Evolutionary conservation across 768 basidiomycete genomes (phyloP).

Genomic region (Pluteus cervinus): DNA sequence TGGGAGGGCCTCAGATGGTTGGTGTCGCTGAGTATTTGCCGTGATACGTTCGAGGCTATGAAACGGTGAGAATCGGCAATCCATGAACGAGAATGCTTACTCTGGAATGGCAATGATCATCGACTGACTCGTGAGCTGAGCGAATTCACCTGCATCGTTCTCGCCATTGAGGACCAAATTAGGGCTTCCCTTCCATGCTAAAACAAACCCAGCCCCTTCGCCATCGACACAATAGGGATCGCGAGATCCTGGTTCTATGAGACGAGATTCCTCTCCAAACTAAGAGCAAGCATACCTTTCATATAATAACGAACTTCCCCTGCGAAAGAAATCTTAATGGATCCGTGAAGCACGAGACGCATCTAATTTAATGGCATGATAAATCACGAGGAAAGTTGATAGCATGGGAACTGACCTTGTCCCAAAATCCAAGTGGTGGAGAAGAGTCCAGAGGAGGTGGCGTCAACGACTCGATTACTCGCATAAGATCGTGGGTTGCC

Average conservation of each 20-base stretch:
- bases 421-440: conserved; percentile 88
- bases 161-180: conserved; percentile 61
- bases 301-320: conserved; percentile 74
- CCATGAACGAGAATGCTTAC: conserved; percentile 37
- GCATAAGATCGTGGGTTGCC: conserved; percentile 81
- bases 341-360: conserved; percentile 83
- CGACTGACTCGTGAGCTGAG: conserved; percentile 76
- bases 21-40: conserved; percentile 12
- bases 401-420: conserved; percentile 54
- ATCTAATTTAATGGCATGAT: conserved; percentile 34
- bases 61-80: background rate
- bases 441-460: conserved; percentile 77
- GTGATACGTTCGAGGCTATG: conserved; percentile 17
- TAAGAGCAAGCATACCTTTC: conserved; percentile 54
- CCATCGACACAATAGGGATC: conserved; percentile 71
- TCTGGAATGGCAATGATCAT: conserved; percentile 84
- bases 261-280: conserved; percentile 2
- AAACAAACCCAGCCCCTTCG: conserved; percentile 79
- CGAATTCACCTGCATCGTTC: conserved; percentile 69
- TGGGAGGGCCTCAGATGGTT: conserved; percentile 16
- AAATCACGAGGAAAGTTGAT: background rate
- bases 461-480: conserved; percentile 75
- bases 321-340: conserved; percentile 55
- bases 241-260: conserved; percentile 53
- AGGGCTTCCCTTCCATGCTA: conserved; percentile 78